Evolutionary conservation across 1,284 basidiomycete genomes (phyloP).

Genomic region (Melanopsichium pennsylvanicum): DNA sequence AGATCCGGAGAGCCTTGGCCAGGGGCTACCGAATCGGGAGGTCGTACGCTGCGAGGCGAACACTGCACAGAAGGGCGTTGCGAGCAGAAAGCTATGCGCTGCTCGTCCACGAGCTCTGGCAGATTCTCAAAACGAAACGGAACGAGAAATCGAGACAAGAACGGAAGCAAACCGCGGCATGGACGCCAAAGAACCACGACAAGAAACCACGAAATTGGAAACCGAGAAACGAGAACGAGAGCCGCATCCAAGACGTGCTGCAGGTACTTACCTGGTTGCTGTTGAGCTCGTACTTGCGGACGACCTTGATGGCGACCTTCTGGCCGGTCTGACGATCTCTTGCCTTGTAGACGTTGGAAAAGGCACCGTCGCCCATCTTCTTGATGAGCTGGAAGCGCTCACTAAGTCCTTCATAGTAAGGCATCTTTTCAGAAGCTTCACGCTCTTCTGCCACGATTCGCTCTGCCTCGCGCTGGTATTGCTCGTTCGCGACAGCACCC

Average conservation of each 20-base stretch:
- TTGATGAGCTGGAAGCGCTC: constrained; percentile 58
- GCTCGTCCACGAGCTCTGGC: no score
- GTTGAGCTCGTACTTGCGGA: constrained; percentile 94
- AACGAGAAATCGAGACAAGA: constrained; percentile 11
- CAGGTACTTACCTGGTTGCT: constrained; percentile 78
- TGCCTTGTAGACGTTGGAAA: constrained; percentile 98
- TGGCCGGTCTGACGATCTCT: constrained; percentile 78
- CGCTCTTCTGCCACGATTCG: constrained; percentile 58
- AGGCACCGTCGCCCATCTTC: constrained; percentile 75
- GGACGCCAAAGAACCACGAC: constrained; percentile 9
- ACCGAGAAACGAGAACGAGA: constrained; percentile 38
- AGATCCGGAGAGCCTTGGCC: constrained; percentile 60
- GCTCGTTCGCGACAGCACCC: constrained; percentile 32
- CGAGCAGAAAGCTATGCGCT: no score
- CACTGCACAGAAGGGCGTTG: background rate
- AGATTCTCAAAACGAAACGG: constrained; percentile 28
- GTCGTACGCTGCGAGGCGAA: constrained; percentile 14
- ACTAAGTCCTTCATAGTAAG: constrained; percentile 54
- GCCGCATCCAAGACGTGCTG: constrained; percentile 66
- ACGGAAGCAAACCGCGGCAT: constrained; percentile 15
- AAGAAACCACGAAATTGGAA: constrained; percentile 44
- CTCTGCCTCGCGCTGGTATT: constrained; percentile 50
- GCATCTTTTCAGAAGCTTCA: constrained; percentile 57
- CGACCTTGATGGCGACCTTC: constrained; percentile 95
- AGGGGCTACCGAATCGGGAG: constrained; percentile 28